Evolutionary conservation across 2,329 filamentous ascomycete genomes (phyloP).

Genomic region (Venturia effusa): DNA sequence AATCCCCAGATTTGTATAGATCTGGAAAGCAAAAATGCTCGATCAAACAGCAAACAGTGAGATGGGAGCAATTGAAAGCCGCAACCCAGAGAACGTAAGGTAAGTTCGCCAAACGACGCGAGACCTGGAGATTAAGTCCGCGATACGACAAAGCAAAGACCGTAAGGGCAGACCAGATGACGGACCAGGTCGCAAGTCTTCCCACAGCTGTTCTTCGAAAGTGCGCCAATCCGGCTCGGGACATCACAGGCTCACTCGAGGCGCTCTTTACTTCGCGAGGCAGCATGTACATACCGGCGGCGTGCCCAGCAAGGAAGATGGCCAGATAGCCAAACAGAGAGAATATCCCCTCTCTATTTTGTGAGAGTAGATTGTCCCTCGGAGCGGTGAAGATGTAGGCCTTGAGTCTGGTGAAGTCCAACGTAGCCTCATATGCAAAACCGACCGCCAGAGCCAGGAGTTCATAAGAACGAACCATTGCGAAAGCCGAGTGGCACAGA

Average conservation of each 20-base stretch:
- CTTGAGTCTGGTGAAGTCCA: slow-evolving; percentile 67
- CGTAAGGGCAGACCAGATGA: slow-evolving; percentile 62
- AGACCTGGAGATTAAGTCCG: slow-evolving; percentile 66
- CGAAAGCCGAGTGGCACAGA: slow-evolving; percentile 62
- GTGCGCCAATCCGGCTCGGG: not conserved
- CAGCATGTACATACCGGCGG: slow-evolving; percentile 68
- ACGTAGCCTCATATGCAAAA: slow-evolving; percentile 59
- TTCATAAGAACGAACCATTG: slow-evolving; percentile 65
- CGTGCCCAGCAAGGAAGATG: slow-evolving; percentile 86
- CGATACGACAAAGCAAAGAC: slow-evolving; percentile 58
- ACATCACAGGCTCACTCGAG: not conserved
- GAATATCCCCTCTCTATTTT: slow-evolving; percentile 92
- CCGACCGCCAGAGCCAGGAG: slow-evolving; percentile 60
- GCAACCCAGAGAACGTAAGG: slow-evolving; percentile 88
- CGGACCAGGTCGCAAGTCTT: slow-evolving; percentile 53
- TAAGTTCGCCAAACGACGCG: slow-evolving; percentile 80
- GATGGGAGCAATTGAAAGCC: slow-evolving; percentile 80
- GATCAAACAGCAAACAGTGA: slow-evolving; percentile 65
- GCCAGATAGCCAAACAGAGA: slow-evolving; percentile 89
- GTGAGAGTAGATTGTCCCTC: slow-evolving; percentile 66
- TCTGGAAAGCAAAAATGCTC: slow-evolving; percentile 71
- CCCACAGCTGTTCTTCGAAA: slow-evolving; percentile 45
- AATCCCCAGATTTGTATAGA: slow-evolving; percentile 45
- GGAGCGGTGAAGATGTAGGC: slow-evolving; percentile 74
- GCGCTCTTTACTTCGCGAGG: slow-evolving; percentile 34